phyloP scores from a whole-genome alignment of 1,284 basidiomycete genomes.

The Naganishia sp. region DNA sequence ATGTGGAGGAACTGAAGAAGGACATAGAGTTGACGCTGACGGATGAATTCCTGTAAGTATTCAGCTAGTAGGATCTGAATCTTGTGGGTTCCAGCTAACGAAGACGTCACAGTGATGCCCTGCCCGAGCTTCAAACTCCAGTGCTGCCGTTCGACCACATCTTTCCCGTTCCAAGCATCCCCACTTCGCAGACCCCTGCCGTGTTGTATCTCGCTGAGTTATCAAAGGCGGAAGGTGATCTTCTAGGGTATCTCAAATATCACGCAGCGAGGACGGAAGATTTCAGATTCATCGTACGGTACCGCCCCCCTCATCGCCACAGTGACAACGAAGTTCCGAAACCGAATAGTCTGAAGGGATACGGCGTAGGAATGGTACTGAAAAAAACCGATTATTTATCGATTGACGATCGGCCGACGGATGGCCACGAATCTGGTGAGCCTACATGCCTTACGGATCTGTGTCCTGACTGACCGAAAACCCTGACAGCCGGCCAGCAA shows the following conservation, averaged over 20 bases:
- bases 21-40: conserved; percentile 59
- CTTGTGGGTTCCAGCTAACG: not conserved
- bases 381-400: conserved; percentile 98
- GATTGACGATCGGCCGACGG: conserved; percentile 72
- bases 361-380: conserved; percentile 85
- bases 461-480: no score
- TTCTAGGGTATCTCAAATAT: conserved; percentile 66
- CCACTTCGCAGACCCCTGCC: conserved; percentile 58
- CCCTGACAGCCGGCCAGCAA: conserved; percentile 1
- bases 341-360: conserved; percentile 69
- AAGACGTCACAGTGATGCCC: not conserved
- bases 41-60: conserved; percentile 11
- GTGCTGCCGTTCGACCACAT: conserved; percentile 55
- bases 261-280: conserved; percentile 57
- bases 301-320: conserved; percentile 57
- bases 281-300: conserved; percentile 74
- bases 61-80: not conserved
- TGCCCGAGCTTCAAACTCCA: conserved; percentile 2
- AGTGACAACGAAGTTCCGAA: conserved; percentile 32
- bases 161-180: conserved; percentile 57
- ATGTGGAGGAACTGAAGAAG: conserved; percentile 63
- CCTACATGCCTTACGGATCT: no score
- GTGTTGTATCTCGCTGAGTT: conserved; percentile 69
- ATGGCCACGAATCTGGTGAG: not conserved
- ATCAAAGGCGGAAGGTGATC: conserved; percentile 63